These are phyloP conservation scores for Pseudocercospora macadamiae DNA, from an alignment of 2,329 filamentous ascomycete genomes.

Conservation along the genomic window DNA sequence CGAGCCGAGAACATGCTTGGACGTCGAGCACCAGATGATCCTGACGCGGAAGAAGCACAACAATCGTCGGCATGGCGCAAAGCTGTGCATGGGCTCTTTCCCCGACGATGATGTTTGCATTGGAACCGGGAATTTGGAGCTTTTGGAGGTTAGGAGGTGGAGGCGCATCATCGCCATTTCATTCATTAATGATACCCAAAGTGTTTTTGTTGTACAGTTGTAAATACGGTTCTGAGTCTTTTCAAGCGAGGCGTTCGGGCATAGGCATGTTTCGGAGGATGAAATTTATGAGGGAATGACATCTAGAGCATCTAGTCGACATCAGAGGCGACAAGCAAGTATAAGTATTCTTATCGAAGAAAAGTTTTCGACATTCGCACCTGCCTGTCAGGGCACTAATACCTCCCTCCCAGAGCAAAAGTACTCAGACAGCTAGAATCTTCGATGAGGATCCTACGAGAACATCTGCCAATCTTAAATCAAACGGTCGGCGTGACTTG, in stretches of 20 bases:
- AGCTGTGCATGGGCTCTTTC: conserved; percentile 34
- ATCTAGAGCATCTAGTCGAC: not conserved
- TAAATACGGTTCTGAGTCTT: not conserved
- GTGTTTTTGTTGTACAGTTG: not conserved
- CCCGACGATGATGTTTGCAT: conserved; percentile 21
- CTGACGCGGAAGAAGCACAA: conserved; percentile 34
- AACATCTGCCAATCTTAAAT: no score
- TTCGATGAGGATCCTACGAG: no score
- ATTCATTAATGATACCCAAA: conserved; percentile 11
- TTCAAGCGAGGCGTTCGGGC: conserved; percentile 3
- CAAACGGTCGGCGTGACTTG: no score
- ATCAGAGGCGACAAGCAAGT: no score
- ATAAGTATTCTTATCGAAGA: no score
- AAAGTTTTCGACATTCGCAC: no score
- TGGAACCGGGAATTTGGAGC: not conserved
- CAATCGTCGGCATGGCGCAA: conserved; percentile 35
- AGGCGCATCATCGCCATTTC: not conserved
- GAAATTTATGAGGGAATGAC: not conserved
- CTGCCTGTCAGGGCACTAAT: no score
- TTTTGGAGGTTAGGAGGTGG: not conserved
- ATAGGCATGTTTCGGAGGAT: not conserved
- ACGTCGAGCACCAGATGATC: conserved; percentile 29
- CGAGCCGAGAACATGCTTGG: conserved; percentile 50
- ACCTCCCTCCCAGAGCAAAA: no score
- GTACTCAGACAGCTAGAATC: no score